Evolutionary conservation across 257 asterid genomes (phyloP).

Genomic region (Solanum pimpinellifolium): DNA sequence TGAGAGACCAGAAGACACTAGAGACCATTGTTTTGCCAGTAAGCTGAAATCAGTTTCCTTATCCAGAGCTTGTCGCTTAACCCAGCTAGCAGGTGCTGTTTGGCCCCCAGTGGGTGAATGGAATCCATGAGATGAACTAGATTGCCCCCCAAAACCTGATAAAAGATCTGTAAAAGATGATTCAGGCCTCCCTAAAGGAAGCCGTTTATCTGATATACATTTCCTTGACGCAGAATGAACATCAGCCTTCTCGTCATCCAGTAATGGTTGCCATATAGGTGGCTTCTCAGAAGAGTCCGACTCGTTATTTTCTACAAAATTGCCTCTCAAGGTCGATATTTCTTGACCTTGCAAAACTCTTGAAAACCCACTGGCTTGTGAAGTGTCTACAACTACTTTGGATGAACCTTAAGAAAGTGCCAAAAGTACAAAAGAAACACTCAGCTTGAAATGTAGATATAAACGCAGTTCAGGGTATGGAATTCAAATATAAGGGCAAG

Average conservation of each 20-base stretch:
- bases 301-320: constrained; percentile 48
- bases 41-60: constrained; percentile 29
- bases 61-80: constrained; percentile 33
- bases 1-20: constrained; percentile 48
- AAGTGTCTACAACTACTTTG: constrained; percentile 60
- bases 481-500: not conserved
- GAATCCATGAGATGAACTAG: constrained; percentile 29
- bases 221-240: constrained; percentile 36
- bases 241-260: constrained; percentile 51
- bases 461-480: not conserved
- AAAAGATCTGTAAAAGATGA: constrained; percentile 62
- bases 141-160: constrained; percentile 68
- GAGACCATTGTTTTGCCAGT: constrained; percentile 44
- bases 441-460: not conserved
- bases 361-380: constrained; percentile 50
- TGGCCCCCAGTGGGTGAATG: constrained; percentile 30
- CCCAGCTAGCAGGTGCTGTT: constrained; percentile 9
- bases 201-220: constrained; percentile 47
- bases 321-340: constrained; percentile 63
- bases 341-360: constrained; percentile 98
- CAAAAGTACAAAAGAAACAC: not conserved
- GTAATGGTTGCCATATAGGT: constrained; percentile 31
- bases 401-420: constrained; percentile 43
- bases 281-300: constrained; percentile 66
- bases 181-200: constrained; percentile 54